Evolutionary conservation across 371 early-diverging fungal species (phyloP).

Genomic region (Mucor racemosus): DNA sequence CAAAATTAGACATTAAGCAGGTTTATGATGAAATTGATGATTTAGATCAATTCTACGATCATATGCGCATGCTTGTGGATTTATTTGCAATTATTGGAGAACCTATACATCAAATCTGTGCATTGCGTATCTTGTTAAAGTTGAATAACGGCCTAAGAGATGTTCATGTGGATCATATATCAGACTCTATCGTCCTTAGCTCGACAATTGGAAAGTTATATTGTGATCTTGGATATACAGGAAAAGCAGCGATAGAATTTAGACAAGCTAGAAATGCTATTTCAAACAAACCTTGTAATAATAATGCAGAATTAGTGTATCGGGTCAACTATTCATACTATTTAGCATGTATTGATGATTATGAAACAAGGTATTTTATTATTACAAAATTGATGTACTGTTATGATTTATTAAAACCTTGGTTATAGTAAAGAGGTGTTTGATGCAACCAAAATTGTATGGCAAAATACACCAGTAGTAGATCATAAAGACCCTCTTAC

Average conservation of each 20-base stretch:
- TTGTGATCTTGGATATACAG: conserved; percentile 67
- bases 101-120: conserved; percentile 45
- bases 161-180: conserved; percentile 27
- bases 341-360: conserved; percentile 43
- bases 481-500: not conserved
- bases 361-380: conserved; percentile 24
- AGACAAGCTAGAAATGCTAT: conserved; percentile 49
- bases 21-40: conserved; percentile 38
- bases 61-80: conserved; percentile 53
- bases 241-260: conserved; percentile 65
- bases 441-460: conserved; percentile 14
- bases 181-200: conserved; percentile 58
- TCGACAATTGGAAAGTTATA: conserved; percentile 59
- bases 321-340: conserved; percentile 48
- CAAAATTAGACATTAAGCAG: conserved; percentile 24
- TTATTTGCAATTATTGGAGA: conserved; percentile 54
- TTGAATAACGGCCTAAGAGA: conserved; percentile 49
- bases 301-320: conserved; percentile 35
- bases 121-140: conserved; percentile 50
- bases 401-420: too few species aligned
- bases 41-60: conserved; percentile 45
- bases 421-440: conserved; percentile 17
- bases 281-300: conserved; percentile 25
- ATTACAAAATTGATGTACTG: too few species aligned
- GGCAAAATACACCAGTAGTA: conserved; percentile 10